phyloP scores from a whole-genome alignment of 768 basidiomycete genomes.

The Xanthoconium stramineum region DNA sequence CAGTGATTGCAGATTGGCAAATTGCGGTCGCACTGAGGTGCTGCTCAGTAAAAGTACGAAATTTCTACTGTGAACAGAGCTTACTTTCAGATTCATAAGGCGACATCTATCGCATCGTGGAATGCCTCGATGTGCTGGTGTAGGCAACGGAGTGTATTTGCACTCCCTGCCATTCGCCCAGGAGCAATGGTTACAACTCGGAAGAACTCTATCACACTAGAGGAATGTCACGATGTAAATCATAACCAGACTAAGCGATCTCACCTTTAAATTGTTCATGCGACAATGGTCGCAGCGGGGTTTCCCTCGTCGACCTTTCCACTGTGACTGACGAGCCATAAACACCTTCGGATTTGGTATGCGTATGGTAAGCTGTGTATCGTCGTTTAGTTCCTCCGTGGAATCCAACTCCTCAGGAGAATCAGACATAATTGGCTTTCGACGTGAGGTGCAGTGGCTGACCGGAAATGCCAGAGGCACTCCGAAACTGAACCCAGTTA shows the following conservation, averaged over 20 bases:
- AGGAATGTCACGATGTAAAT: slow-evolving; percentile 13
- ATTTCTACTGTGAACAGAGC: slow-evolving; percentile 9
- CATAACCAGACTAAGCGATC: slow-evolving; percentile 20
- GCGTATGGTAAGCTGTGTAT: slow-evolving; percentile 56
- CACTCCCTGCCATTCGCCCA: slow-evolving; percentile 64
- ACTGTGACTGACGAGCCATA: slow-evolving; percentile 67
- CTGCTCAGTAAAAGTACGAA: neutral
- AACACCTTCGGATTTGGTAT: slow-evolving; percentile 67
- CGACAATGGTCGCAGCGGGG: slow-evolving; percentile 75
- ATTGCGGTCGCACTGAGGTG: slow-evolving; percentile 63
- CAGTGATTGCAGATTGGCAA: slow-evolving; percentile 72
- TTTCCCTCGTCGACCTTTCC: slow-evolving; percentile 73
- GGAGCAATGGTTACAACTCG: slow-evolving; percentile 69
- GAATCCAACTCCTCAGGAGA: slow-evolving; percentile 38
- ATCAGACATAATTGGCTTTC: slow-evolving; percentile 31
- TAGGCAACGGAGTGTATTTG: slow-evolving; percentile 70
- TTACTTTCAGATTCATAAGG: slow-evolving; percentile 61
- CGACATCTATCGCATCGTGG: slow-evolving; percentile 73
- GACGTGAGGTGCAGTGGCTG: slow-evolving; percentile 7
- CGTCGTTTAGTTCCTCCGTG: slow-evolving; percentile 41
- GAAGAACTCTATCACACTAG: slow-evolving; percentile 69
- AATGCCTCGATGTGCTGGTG: slow-evolving; percentile 72
- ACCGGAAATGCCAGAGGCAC: slow-evolving; percentile 17
- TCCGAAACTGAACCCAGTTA: neutral
- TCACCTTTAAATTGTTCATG: slow-evolving; percentile 66